Evolutionary conservation across 345 rosid genomes (phyloP), one percentile per base, ranked within the genome.

Genomic region (Xanthoceras sorbifolium): DNA sequence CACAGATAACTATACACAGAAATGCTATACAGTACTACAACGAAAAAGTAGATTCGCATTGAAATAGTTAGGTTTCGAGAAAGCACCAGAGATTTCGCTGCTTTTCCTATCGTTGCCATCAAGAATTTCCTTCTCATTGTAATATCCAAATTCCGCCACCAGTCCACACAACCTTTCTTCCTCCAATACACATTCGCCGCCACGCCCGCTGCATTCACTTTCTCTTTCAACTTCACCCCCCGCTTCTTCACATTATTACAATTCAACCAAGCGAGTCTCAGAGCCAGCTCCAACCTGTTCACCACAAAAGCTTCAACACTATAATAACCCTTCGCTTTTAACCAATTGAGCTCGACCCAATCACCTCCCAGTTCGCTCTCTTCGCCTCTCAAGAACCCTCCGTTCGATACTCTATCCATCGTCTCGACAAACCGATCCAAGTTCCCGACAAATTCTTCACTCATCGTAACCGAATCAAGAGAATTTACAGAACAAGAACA

Each of bases 201-300:
- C 38, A 77, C 72, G 36, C 94, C 86, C 0, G 93, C 87, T 25
- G 86, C 89, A 11, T 65, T 82, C 74, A 89, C 28, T 84, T 89
- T 95, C 83, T 95, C 97, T 79, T 89, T 95, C 85, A 95, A 76
- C 81, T 89, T 93, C 80, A 89, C 85, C 68, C 97, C 94, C 86
- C 90, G 83, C 81, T 85, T 91, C 87, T 87, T 95, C 34, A 87
- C 92, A 77, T 69, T 82, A 77, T 73, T 79, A 78, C 85, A 84
- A 77, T 87, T 93, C 84, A 93, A 40, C 99, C 99, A 95, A 29
- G 97, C 94, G 76, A 95, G 69, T 84, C 99, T 93, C 90, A 95
- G 68, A 23, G 92, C 87, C 67, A 93, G 91, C 85, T 95, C 99
- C 70, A 95, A 82, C 85, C 93, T 85, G 79, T 92, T 95, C 5